phyloP scores from a whole-genome alignment of 2,329 filamentous ascomycete genomes.

The Xylariales sp. region DNA sequence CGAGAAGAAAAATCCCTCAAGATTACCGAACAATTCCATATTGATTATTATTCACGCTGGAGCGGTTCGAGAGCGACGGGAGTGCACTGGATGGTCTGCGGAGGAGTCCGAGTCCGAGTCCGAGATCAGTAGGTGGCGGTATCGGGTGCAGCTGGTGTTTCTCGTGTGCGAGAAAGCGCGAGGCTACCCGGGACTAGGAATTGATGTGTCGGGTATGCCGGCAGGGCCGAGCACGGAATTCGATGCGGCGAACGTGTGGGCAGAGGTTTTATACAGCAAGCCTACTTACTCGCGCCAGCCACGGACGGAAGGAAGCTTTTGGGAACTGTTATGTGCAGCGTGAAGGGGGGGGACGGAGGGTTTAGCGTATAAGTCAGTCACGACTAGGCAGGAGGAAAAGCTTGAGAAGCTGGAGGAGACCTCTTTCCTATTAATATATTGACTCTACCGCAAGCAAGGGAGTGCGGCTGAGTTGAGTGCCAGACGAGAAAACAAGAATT shows the following conservation, averaged over 20 bases:
- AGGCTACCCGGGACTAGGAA: not conserved
- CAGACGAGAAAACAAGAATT: slow-evolving; percentile 12
- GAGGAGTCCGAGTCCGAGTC: slow-evolving; percentile 3
- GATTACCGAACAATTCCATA: slow-evolving; percentile 41
- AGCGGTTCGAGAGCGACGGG: not conserved
- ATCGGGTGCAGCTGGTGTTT: slow-evolving; percentile 6
- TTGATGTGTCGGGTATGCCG: not conserved
- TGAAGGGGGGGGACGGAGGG: not conserved
- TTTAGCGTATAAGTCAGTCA: not conserved
- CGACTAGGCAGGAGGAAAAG: not conserved
- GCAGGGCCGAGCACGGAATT: slow-evolving; percentile 2
- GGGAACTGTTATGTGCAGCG: slow-evolving; percentile 5
- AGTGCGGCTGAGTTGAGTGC: slow-evolving; percentile 3
- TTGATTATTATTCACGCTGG: slow-evolving; percentile 12
- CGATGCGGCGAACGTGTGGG: not conserved
- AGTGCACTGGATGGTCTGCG: not conserved
- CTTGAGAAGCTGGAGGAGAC: not conserved
- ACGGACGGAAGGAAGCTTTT: slow-evolving; percentile 10
- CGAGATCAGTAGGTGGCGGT: slow-evolving; percentile 1
- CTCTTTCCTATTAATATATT: slow-evolving; percentile 11
- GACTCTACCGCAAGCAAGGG: slow-evolving; percentile 2
- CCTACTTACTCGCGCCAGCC: slow-evolving; percentile 5
- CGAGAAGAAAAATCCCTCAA: slow-evolving; percentile 40
- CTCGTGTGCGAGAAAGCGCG: not conserved
- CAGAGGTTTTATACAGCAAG: slow-evolving; percentile 7